Percentiles rank a stretch among this genome's conserved stretches.
phyloP scores from a whole-genome alignment of 1,139 yeast genomes.

The Taphrina confusa region DNA sequence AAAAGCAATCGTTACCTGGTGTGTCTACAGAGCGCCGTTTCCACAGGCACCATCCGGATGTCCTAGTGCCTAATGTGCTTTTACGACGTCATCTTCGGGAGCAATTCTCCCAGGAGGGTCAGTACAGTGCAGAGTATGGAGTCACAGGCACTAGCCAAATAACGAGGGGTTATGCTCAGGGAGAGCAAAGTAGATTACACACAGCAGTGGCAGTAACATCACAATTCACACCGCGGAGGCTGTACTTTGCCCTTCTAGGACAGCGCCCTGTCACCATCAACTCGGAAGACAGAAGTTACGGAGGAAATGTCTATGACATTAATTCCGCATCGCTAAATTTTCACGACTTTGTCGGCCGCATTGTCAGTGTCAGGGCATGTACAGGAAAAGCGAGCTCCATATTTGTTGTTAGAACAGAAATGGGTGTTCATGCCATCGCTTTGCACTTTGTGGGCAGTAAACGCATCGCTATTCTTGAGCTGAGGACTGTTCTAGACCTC shows the following conservation, averaged over 20 bases:
- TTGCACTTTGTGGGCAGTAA: not conserved
- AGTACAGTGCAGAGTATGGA: not conserved
- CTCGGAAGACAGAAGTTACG: not conserved
- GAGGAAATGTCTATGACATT: not conserved
- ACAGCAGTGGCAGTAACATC: not conserved
- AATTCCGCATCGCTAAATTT: not conserved
- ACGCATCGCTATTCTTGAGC: not conserved
- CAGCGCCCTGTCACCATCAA: not conserved
- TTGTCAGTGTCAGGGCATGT: not conserved
- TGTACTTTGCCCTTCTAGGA: not conserved
- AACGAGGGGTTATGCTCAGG: not conserved
- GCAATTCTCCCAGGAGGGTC: not conserved
- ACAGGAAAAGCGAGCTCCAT: not conserved
- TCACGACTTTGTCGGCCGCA: not conserved
- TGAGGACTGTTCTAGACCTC: not conserved
- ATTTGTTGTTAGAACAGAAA: not conserved
- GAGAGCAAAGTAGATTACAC: not conserved
- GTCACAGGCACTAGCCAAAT: not conserved
- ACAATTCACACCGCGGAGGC: not conserved
- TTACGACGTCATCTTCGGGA: slow-evolving; percentile 10
- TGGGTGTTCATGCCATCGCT: not conserved
- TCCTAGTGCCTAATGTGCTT: slow-evolving; percentile 2
- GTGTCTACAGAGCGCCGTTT: slow-evolving; percentile 3
- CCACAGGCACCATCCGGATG: slow-evolving; percentile 4
- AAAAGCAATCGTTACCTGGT: slow-evolving; percentile 10